Base-by-base conservation (phyloP, 805 yeast genomes). In the Wickerhamomyces chambardii region DNA sequence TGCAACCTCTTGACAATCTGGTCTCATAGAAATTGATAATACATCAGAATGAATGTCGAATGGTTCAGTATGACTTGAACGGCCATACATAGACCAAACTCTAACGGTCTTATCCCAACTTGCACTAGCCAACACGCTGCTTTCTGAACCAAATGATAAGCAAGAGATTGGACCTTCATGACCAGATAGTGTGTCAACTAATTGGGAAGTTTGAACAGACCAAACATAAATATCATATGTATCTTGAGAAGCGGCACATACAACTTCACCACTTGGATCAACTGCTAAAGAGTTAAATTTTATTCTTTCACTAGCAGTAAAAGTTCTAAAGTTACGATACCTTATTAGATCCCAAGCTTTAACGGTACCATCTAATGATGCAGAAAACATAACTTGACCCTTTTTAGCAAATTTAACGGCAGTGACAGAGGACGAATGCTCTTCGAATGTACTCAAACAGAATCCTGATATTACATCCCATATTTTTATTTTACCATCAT, bases 81-180 rank as follows among this genome's bases (percentile, higher is more conserved):
- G 74, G 12, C 89, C 82, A 58, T 90, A 92, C 32, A 92, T 76
- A 51, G 78, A 82, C 98, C 98, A 92, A 10, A 92, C 68, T 46
- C 98, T 69, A 15, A 89, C 79, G 5, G 97, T 89, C 46, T 83
- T 84, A 61, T 92, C 98, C 98, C 98, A 92, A 17, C 95, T 82
- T 2, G 95, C 94, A 38, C 92, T 78, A 4, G 95, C 97, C 38
- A 92, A 67, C 12, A 78, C 67, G 33, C 76, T 68, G 40, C 76
- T 83, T 49, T 87, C 95, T 11, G 62, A 63, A 32, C 96, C 95
- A 56, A 92, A 90, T 10, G 90, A 75, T 29, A 92, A 64, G 44
- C 86, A 77, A 1, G 95, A 84, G 4, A 92, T 79, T 1, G 98
- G 98, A 2, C 96, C 98, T 47, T 84, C 95, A 59, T 92, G 98